phyloP scores from a whole-genome alignment of 2,329 filamentous ascomycete species.

The Fulvia fulva region DNA sequence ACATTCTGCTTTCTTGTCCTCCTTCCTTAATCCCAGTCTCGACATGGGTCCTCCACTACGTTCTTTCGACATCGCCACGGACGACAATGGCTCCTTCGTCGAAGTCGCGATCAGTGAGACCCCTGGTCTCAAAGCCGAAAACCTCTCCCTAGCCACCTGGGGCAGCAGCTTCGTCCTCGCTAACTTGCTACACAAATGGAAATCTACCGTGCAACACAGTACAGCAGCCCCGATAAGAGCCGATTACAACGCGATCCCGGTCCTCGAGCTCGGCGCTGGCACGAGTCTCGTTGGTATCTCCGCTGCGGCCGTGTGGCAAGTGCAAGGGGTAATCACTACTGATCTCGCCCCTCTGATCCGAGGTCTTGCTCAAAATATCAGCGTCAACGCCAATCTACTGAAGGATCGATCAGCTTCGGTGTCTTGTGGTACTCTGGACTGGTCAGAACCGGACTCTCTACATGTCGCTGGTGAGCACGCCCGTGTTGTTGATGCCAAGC shows the following conservation, averaged over 20 bases:
- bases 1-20: not conserved
- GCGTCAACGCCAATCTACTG: conserved; percentile 27
- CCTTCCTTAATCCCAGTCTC: not conserved
- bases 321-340: conserved; percentile 34
- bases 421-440: conserved; percentile 36
- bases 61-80: conserved; percentile 88
- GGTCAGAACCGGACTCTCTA: conserved; percentile 32
- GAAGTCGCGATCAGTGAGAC: conserved; percentile 21
- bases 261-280: conserved; percentile 39
- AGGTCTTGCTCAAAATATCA: conserved; percentile 33
- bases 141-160: conserved; percentile 39
- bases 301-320: conserved; percentile 32
- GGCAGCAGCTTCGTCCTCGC: conserved; percentile 37
- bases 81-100: conserved; percentile 5
- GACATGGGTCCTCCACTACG: conserved; percentile 39
- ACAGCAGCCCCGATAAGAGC: too few species aligned
- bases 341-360: conserved; percentile 35
- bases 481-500: not conserved
- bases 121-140: conserved; percentile 29
- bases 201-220: conserved; percentile 7
- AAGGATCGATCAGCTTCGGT: conserved; percentile 10
- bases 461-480: not conserved
- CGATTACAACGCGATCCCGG: conserved; percentile 10
- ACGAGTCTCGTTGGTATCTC: conserved; percentile 38
- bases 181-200: conserved; percentile 33